A percentile compares a stretch with the other conserved stretches of the same genome.
phyloP scores from a whole-genome alignment of 371 early-diverging fungal genomes.

The Actinomortierella wolfii region DNA sequence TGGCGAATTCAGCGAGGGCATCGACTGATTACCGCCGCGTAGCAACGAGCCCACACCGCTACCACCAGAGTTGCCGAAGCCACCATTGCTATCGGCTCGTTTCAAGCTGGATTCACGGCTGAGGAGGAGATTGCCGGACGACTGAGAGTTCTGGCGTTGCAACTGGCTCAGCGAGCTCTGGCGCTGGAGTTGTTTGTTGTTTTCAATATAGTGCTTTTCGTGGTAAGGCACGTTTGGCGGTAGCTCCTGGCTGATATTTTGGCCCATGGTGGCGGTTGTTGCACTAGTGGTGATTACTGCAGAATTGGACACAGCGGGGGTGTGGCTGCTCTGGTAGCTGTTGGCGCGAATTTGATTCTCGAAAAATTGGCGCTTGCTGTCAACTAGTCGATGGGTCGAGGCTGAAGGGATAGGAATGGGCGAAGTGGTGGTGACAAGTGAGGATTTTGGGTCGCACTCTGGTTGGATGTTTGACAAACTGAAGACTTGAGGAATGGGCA shows the following conservation, averaged over 20 bases:
- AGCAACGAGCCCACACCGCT: too few species aligned
- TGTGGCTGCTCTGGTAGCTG: background rate
- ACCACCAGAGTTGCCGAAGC: too few species aligned
- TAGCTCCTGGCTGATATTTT: constrained; percentile 23
- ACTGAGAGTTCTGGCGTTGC: constrained; percentile 6
- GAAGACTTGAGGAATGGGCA: too few species aligned
- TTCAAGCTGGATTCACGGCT: background rate
- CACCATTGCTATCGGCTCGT: background rate
- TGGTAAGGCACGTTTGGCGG: constrained; percentile 17
- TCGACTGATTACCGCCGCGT: too few species aligned
- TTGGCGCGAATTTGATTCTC: background rate
- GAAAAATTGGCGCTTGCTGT: constrained; percentile 1
- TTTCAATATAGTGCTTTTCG: constrained; percentile 33
- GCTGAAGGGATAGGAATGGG: background rate
- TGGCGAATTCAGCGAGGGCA: too few species aligned
- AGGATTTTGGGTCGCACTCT: background rate
- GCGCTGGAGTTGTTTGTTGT: constrained; percentile 31
- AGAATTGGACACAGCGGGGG: background rate
- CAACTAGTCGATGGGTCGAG: background rate
- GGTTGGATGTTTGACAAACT: background rate
- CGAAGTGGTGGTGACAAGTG: background rate
- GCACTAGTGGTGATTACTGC: background rate
- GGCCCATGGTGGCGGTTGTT: constrained; percentile 23
- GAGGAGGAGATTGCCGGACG: constrained; percentile 24
- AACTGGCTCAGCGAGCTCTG: constrained; percentile 25